These are phyloP conservation scores for Apiospora kogelbergensis DNA, from an alignment of 2,329 filamentous ascomycete species.

Conservation along the genomic window DNA sequence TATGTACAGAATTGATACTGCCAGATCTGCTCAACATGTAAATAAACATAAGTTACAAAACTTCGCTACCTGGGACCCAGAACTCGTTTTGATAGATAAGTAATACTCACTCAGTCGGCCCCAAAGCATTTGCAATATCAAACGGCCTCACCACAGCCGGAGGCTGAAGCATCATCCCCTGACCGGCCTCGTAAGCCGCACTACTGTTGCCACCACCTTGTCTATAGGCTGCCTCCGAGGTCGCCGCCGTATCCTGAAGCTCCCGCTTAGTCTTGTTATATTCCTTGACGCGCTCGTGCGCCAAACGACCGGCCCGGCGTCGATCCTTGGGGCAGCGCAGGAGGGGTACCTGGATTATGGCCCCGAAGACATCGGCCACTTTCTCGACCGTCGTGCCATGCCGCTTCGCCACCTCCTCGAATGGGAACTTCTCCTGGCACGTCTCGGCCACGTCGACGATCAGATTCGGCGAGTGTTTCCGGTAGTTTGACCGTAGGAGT, in stretches of 20 bases:
- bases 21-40: not conserved
- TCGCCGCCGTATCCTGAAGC: slow-evolving; percentile 18
- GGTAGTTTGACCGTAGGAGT: slow-evolving; percentile 29
- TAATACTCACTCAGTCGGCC: not conserved
- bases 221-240: not conserved
- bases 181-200: slow-evolving; percentile 9
- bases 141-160: slow-evolving; percentile 8
- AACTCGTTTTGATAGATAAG: not conserved
- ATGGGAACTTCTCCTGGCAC: slow-evolving; percentile 45
- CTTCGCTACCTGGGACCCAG: not conserved
- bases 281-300: slow-evolving; percentile 40
- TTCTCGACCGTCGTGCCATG: slow-evolving; percentile 43
- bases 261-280: slow-evolving; percentile 43
- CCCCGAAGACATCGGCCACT: slow-evolving; percentile 47
- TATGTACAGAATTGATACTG: not conserved
- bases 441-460: slow-evolving; percentile 52
- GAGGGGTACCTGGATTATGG: slow-evolving; percentile 48
- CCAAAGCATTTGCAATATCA: slow-evolving; percentile 9
- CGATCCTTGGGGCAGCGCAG: slow-evolving; percentile 45
- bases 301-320: slow-evolving; percentile 40
- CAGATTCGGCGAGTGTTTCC: slow-evolving; percentile 37
- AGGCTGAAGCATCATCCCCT: not conserved
- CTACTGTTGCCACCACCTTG: not conserved
- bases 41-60: too few species aligned
- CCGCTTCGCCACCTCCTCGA: slow-evolving; percentile 43